Conservation (phyloP, 495 filamentous ascomycete genomes). For the Apodospora peruviana region DNA sequence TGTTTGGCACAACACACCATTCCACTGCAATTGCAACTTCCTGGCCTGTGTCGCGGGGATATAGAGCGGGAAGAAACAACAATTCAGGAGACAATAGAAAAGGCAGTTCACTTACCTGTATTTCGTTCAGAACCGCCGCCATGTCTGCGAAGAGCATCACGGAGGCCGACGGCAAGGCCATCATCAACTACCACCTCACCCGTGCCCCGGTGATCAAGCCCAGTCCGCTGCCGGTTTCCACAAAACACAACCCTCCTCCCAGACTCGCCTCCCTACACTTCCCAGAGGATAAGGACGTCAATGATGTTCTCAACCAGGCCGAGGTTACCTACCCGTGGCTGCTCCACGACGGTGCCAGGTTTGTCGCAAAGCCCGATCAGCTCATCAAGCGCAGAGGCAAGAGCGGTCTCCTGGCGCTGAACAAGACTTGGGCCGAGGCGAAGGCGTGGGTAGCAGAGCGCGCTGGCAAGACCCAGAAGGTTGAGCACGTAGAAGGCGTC, state of each 20-base stretch:
- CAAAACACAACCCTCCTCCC: constrained; percentile 87
- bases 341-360: constrained; percentile 71
- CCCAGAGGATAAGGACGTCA: constrained; percentile 76
- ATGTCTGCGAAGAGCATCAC: constrained; percentile 99
- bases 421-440: constrained; percentile 94
- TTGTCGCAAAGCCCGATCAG: constrained; percentile 99
- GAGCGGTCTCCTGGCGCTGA: constrained; percentile 91
- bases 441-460: constrained; percentile 88
- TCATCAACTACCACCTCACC: constrained; percentile 99
- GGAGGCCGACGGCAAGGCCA: constrained; percentile 99
- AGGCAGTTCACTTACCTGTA: constrained; percentile 9
- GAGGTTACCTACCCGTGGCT: constrained; percentile 96
- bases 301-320: constrained; percentile 87
- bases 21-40: neutral
- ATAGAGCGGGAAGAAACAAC: constrained; percentile 3
- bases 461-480: constrained; percentile 84
- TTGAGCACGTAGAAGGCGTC: constrained; percentile 84
- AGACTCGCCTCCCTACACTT: constrained; percentile 91
- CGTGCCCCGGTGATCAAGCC: constrained; percentile 97
- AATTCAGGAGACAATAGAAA: constrained; percentile 9
- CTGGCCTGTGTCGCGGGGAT: neutral
- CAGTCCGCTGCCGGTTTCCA: constrained; percentile 76
- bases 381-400: constrained; percentile 99
- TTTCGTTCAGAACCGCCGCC: constrained; percentile 28
- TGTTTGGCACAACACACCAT: too few relatives aligned